Evolutionary conservation across 768 basidiomycete genomes (phyloP), one percentile per base, ranked within the genome.

Genomic region (Russula compacta): DNA sequence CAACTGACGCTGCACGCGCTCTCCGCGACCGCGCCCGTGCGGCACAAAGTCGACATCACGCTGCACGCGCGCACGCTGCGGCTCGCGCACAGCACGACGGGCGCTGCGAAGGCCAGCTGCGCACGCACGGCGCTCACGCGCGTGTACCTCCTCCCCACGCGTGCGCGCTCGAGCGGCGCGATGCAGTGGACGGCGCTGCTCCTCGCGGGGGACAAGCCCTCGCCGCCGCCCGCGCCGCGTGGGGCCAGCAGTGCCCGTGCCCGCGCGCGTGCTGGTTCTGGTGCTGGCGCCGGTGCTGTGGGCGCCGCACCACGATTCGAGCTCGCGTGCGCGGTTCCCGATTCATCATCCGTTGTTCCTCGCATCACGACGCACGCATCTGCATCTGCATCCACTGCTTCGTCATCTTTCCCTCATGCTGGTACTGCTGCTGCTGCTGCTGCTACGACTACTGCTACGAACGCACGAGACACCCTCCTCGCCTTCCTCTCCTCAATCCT

Each of bases 141-240:
- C 38, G 82, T 82, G 0, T 92, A 91, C 71, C 69, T 92, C 53
- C 70, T 91, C 1, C 86, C 89, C 10, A 89, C 88, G 0, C 79
- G 88, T 29, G 86, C 86, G 33, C 89, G 89, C 70, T 69, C 75
- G 33, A 48, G 32, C 17, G 52, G 61, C 3, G 87, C 83, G 67
- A 75, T 82, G 0, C 85, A 90, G 67, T 89, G 86, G 86, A 86
- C 86, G 0, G 77, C 87, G 35, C 77, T 87, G 14, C 68, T 91
- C 38, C 74, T 91, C 32, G 74, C 83, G 9, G 71, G 78, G 4
- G 85, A 87, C 69, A 73, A 75, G 5, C 77, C 81, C 1, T 35
- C 68, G 4, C 63, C 64, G 4, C 63, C 64, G 4, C 29, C 56
- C 38, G 14, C 54, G 5, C 5, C 51, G 21, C 51, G 53, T 21